Percentiles rank a stretch among this genome's conserved stretches.
phyloP scores from a whole-genome alignment of 805 yeast species.

The Myxozyma neglecta region DNA sequence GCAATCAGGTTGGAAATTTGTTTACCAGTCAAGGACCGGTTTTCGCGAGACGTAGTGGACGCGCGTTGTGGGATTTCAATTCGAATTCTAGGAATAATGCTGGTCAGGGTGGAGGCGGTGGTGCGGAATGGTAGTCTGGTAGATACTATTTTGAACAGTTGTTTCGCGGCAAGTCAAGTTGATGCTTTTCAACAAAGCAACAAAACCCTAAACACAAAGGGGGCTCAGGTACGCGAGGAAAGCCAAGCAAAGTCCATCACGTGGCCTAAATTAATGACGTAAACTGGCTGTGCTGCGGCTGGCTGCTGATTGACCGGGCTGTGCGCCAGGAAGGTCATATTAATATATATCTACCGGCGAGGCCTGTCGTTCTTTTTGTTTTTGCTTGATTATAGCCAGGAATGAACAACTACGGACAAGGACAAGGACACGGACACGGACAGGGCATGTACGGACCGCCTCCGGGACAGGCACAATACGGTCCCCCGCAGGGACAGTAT shows the following conservation, averaged over 20 bases:
- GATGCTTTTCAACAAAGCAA: too few relatives aligned
- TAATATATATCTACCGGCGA: too few relatives aligned
- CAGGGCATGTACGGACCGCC: slow-evolving; percentile 1
- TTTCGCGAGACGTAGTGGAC: slow-evolving; percentile 19
- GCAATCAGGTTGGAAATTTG: slow-evolving; percentile 21
- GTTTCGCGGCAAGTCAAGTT: too few relatives aligned
- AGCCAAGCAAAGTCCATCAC: too few relatives aligned
- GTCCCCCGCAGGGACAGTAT: slow-evolving; percentile 7
- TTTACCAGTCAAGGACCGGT: slow-evolving; percentile 15
- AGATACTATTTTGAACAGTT: background rate
- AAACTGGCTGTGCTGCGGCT: too few relatives aligned
- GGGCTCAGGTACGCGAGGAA: too few relatives aligned
- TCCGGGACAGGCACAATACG: slow-evolving; percentile 12
- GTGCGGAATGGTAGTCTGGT: background rate
- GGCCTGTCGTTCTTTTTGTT: too few relatives aligned
- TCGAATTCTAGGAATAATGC: background rate
- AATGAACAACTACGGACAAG: background rate
- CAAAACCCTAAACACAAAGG: too few relatives aligned
- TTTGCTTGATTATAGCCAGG: too few relatives aligned
- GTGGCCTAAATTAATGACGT: too few relatives aligned
- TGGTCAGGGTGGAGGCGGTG: background rate
- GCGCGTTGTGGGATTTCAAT: slow-evolving; percentile 22
- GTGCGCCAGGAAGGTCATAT: too few relatives aligned
- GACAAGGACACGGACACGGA: background rate
- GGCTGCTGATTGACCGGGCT: too few relatives aligned